Percentiles rank a stretch among this genome's conserved stretches.
Conservation (phyloP, 1,284 basidiomycete species). For the Peniophora sp. region DNA sequence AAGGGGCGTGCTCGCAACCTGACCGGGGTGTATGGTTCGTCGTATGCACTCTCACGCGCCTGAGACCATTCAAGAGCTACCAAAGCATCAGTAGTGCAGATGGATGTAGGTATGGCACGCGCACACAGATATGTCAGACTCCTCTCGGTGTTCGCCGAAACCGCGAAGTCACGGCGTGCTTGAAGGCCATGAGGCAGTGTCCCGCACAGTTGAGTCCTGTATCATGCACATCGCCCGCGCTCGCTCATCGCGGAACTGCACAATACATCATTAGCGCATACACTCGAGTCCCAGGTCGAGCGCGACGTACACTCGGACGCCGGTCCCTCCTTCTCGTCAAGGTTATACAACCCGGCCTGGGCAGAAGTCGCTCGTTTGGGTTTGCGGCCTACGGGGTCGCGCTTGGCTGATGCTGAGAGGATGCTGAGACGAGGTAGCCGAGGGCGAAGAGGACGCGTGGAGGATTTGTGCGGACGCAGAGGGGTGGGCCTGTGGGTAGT, state of each 20-base stretch:
- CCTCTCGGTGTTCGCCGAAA: too few species aligned
- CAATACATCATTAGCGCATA: not conserved
- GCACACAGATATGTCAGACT: too few species aligned
- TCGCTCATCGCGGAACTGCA: slow-evolving; percentile 41
- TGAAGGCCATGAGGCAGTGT: too few species aligned
- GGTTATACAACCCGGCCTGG: slow-evolving; percentile 44
- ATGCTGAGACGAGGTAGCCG: slow-evolving; percentile 58
- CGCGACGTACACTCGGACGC: slow-evolving; percentile 25
- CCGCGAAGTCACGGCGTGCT: too few species aligned
- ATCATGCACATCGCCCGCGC: slow-evolving; percentile 38
- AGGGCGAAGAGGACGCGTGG: slow-evolving; percentile 56
- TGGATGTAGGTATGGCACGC: too few species aligned
- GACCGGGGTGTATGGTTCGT: too few species aligned
- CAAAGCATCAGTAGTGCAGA: too few species aligned
- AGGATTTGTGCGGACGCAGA: slow-evolving; percentile 55
- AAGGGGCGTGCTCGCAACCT: too few species aligned
- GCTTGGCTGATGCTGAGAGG: slow-evolving; percentile 55
- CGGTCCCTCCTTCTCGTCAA: slow-evolving; percentile 37
- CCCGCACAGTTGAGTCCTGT: too few species aligned
- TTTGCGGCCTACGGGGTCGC: slow-evolving; percentile 62
- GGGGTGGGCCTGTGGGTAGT: slow-evolving; percentile 27
- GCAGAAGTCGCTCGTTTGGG: slow-evolving; percentile 67
- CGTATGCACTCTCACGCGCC: too few species aligned
- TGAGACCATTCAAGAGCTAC: too few species aligned
- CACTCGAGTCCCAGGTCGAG: too few species aligned